Evolutionary conservation across 2,329 filamentous ascomycete species (phyloP).

Genomic region (Clonostachys chloroleuca): DNA sequence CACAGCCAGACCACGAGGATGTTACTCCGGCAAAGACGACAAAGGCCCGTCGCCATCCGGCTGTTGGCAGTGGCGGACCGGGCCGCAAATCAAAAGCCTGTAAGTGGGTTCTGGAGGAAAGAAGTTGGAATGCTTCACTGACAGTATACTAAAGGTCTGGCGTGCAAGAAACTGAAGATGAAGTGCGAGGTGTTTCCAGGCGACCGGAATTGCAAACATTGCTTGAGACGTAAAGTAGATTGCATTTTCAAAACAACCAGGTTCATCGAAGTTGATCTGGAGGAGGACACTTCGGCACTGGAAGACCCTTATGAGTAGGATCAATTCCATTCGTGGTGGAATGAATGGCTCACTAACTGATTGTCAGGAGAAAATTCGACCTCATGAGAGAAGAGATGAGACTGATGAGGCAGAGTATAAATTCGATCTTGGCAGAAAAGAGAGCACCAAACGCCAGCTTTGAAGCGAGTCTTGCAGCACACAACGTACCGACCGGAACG

Average conservation of each 20-base stretch:
- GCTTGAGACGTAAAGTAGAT: not conserved
- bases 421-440: conserved; percentile 8
- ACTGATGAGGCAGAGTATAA: conserved; percentile 12
- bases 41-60: not conserved
- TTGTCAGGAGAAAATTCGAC: conserved; percentile 15
- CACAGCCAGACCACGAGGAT: not conserved
- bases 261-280: not conserved
- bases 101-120: not conserved
- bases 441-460: not conserved
- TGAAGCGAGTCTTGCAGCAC: not conserved
- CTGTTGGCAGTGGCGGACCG: not conserved
- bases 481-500: conserved; percentile 12
- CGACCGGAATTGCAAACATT: conserved; percentile 1
- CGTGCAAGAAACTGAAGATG: conserved; percentile 2
- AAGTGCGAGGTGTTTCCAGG: conserved; percentile 1
- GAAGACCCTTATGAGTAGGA: not conserved
- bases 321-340: not conserved
- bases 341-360: not conserved
- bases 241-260: not conserved
- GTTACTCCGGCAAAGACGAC: not conserved
- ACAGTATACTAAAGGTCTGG: not conserved
- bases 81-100: conserved; percentile 1
- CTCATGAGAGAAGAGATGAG: conserved; percentile 13
- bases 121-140: not conserved
- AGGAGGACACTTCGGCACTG: not conserved